Conservation (phyloP, 192 early-diverging fungal species). For the Mortierella alpina region DNA sequence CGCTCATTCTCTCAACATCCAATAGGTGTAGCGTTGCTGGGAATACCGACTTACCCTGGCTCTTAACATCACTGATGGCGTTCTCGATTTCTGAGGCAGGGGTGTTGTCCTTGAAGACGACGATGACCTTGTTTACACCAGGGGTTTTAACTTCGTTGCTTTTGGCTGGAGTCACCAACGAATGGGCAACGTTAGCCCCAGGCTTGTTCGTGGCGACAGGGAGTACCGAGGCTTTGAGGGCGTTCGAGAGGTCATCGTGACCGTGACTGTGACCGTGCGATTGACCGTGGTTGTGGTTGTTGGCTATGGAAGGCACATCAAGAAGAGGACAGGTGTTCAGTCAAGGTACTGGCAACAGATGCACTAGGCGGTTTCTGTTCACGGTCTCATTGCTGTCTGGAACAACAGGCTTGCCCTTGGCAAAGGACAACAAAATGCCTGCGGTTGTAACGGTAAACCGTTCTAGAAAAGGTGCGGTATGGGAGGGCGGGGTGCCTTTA, state of each 20-base stretch:
- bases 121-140: constrained; percentile 49
- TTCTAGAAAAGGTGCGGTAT: too few species aligned
- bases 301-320: neutral
- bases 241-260: neutral
- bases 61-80: constrained; percentile 17
- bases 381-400: too few species aligned
- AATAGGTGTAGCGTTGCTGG: neutral
- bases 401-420: too few species aligned
- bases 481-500: neutral
- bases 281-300: neutral
- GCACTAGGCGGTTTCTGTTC: too few species aligned
- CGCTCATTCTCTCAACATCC: neutral
- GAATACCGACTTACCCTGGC: constrained; percentile 22
- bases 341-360: too few species aligned
- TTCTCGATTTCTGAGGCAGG: constrained; percentile 39
- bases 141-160: neutral
- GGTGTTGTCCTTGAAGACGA: constrained; percentile 68
- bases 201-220: constrained; percentile 3
- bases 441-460: too few species aligned
- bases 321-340: neutral
- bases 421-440: too few species aligned
- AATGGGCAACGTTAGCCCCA: constrained; percentile 4
- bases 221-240: constrained; percentile 13
- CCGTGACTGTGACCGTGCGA: neutral
- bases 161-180: neutral